Conservation (phyloP, 805 yeast species). For the Tetrapisispora iriomotensis region DNA sequence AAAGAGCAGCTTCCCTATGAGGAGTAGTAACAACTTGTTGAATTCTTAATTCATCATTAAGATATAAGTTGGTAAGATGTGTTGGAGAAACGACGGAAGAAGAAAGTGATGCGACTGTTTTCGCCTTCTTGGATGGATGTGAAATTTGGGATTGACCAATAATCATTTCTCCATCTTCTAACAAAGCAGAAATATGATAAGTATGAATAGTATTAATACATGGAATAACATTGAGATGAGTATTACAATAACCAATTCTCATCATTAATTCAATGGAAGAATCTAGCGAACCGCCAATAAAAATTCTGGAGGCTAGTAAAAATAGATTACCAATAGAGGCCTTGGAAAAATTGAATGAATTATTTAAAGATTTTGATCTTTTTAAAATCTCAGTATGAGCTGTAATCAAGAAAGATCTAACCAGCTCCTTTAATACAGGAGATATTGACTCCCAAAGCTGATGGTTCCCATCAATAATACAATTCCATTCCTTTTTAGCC, state of each 20-base stretch:
- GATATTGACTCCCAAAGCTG: slow-evolving; percentile 43
- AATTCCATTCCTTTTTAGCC: slow-evolving; percentile 68
- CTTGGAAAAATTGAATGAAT: slow-evolving; percentile 51
- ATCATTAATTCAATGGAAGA: slow-evolving; percentile 69
- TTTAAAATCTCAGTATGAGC: slow-evolving; percentile 69
- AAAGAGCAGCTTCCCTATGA: too few species aligned
- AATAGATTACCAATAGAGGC: slow-evolving; percentile 84
- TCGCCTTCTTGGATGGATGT: slow-evolving; percentile 45
- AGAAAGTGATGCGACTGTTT: background rate
- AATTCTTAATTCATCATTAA: background rate
- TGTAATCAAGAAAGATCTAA: slow-evolving; percentile 67
- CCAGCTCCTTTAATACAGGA: slow-evolving; percentile 55
- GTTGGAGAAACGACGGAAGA: too few species aligned
- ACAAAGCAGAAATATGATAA: slow-evolving; percentile 72
- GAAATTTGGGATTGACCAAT: slow-evolving; percentile 92
- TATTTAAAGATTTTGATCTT: slow-evolving; percentile 35
- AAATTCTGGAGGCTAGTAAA: slow-evolving; percentile 69
- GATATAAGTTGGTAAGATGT: background rate
- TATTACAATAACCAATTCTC: slow-evolving; percentile 39
- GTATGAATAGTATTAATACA: slow-evolving; percentile 78
- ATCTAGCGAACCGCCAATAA: slow-evolving; percentile 81
- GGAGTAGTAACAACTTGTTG: background rate
- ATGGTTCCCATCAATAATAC: slow-evolving; percentile 72
- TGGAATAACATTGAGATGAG: slow-evolving; percentile 55
- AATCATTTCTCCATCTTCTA: slow-evolving; percentile 59